A percentile compares a stretch with the other conserved stretches of the same genome.
Evolutionary conservation across 441 rosid species (phyloP).

Genomic region (Oxalis stricta): DNA sequence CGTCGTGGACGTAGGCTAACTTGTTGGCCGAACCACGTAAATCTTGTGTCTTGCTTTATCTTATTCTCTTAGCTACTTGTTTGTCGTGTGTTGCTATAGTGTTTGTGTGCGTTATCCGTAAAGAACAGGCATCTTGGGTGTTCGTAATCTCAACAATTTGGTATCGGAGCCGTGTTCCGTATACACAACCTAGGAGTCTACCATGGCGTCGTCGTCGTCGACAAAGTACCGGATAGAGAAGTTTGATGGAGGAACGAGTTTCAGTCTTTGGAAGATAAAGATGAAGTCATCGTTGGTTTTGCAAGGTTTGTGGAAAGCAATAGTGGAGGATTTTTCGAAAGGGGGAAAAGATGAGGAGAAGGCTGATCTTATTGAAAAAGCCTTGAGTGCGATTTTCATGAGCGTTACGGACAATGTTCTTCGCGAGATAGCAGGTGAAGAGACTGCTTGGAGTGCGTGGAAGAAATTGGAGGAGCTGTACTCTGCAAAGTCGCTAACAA

Average conservation of each 20-base stretch:
- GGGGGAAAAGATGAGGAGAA: background rate
- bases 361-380: background rate
- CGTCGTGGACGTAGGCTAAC: too few relatives aligned
- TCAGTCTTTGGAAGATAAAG: background rate
- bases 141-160: too few relatives aligned
- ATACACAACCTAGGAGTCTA: too few relatives aligned
- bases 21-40: too few relatives aligned
- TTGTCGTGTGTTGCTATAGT: too few relatives aligned
- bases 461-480: background rate
- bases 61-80: too few relatives aligned
- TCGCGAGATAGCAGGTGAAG: background rate
- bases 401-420: background rate
- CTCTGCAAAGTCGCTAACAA: background rate
- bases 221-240: too few relatives aligned
- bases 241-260: background rate
- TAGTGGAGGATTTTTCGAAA: background rate
- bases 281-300: background rate
- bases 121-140: too few relatives aligned
- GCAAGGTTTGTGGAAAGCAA: background rate
- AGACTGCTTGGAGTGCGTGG: background rate
- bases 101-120: too few relatives aligned
- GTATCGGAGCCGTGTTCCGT: too few relatives aligned
- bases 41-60: too few relatives aligned
- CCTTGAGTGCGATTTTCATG: background rate
- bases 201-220: too few relatives aligned